Evolutionary conservation across 2,329 filamentous ascomycete species (phyloP), one percentile per base, ranked within the genome.

Genomic region (Metarhizium album): DNA sequence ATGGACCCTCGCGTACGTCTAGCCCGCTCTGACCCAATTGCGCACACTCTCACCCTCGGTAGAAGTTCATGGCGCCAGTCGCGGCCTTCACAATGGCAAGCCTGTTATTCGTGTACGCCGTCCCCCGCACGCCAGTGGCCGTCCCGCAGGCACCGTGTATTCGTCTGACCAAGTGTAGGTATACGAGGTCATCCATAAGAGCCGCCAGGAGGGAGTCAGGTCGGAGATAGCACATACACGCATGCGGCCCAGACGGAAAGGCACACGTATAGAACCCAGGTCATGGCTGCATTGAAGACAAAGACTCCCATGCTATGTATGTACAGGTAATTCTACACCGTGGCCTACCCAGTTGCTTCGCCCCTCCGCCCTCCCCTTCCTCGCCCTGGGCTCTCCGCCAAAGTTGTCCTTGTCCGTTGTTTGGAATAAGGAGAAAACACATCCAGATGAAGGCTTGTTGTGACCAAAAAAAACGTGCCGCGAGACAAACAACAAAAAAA

Each of bases 61-160:
- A 74, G 72, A 71, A 64, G 37, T 64, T 78, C 51, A 71, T 73
- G 53, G 73, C 74, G 49, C 75, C 75, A 8, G 61, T 73, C 22
- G 75, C 75, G 18, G 75, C 75, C 38, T 76, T 77, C 53, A 74
- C 72, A 18, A 79, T 79, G 75, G 75, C 75, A 3, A 65, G 69
- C 45, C 60, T 78, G 13, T 64, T 78, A 22, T 73, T 78, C 52
- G 72, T 71, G 64, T 74, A 62, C 58, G 67, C 4, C 35, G 3
- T 8, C 4, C 46, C 29, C 11, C 45, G 9, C 48, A 46, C 1
- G 13, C 33, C 33, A n/a, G n/a, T n/a, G n/a, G n/a, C n/a, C n/a
- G n/a, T n/a, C 8, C 7, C 9, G 8, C 18, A 22, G 4, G 29
- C 24, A n/a, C 22, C 7, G 13, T 29, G 14, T 7, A 20, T n/a